Base-by-base conservation (phyloP, 75 land plant genomes). In the Pinus tabuliformis region DNA sequence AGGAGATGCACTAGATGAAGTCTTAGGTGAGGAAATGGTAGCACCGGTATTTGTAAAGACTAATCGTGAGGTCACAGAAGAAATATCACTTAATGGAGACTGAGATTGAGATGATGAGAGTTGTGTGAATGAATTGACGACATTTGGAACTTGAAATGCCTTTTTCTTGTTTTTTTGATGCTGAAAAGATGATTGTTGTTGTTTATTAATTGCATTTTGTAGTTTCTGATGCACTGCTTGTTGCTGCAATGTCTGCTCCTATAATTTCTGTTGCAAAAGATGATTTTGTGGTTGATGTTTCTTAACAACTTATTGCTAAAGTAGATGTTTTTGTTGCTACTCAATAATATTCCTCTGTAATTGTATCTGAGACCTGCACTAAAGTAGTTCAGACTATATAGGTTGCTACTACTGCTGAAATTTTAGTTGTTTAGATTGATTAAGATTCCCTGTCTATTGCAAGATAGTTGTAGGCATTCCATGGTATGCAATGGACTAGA, bases 381-480 rank as follows among this genome's bases (percentile, higher is more conserved):
- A 72, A 33, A 81, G 57, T 54, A 78, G 82, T 52, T 89, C 82
- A 14, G 76, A 30, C 22, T 74, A 80, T 21, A 84, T 13, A 62
- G 84, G 26, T 0, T 26, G 59, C 71, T 76, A 83, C 85, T 88
- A 71, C 54, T 74, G 63, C 76, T 78, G 94, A 58, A 82, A 81
- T 39, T 87, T 83, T 59, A 89, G 21, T 66, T 89, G 91, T 80
- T 89, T 89, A 56, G 90, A 78, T 56, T 83, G 59, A 79, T 86
- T 91, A 6, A 79, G 56, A 58, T 73, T 59, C 58, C 92, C 83
- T 33, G 90, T 66, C 21, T 89, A 95, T 75, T 87, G 95, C 80
- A 93, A 79, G 21, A 90, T 78, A 20, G 91, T 89, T 58, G 94
- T 85, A 52, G 93, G 80, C 83, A 95, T 78, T 6, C 87, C 82